Conservation (phyloP, 345 rosid genomes). For the Melaleuca alternifolia region DNA sequence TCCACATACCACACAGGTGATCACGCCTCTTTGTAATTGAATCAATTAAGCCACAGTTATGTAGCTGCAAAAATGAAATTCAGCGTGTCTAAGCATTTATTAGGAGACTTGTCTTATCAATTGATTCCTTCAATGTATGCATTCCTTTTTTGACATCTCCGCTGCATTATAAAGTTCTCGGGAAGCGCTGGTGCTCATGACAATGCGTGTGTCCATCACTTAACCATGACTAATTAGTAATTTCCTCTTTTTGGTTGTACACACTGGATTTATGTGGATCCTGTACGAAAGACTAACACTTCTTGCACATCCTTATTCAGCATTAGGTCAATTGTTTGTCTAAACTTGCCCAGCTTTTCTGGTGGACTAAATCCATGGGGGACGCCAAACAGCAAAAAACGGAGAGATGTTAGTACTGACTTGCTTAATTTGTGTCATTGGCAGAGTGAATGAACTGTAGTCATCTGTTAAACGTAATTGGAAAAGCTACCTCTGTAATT, state of each 20-base stretch:
- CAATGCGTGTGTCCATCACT: not conserved
- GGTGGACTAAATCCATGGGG: slow-evolving; percentile 97
- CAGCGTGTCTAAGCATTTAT: not conserved
- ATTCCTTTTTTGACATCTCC: not conserved
- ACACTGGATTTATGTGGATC: not conserved
- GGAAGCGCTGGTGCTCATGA: not conserved
- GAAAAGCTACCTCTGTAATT: not conserved
- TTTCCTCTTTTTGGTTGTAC: not conserved
- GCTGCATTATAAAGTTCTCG: not conserved
- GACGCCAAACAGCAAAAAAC: slow-evolving; percentile 46
- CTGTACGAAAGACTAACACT: not conserved
- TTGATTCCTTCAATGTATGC: not conserved
- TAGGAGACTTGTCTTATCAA: not conserved
- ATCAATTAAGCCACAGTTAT: fast-evolving
- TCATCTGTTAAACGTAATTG: not conserved
- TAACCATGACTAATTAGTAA: not conserved
- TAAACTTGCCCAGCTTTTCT: slow-evolving; percentile 90
- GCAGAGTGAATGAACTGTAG: not conserved
- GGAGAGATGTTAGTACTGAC: slow-evolving; percentile 27
- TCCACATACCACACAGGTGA: slow-evolving; percentile 57
- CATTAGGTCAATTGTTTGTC: slow-evolving; percentile 78
- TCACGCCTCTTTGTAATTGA: not conserved
- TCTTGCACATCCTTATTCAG: slow-evolving; percentile 20
- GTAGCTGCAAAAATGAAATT: not conserved
- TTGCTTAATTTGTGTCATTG: not conserved